Base-by-base conservation (phyloP, 352 stramenopile species). In the Thalassiosira exigua region DNA sequence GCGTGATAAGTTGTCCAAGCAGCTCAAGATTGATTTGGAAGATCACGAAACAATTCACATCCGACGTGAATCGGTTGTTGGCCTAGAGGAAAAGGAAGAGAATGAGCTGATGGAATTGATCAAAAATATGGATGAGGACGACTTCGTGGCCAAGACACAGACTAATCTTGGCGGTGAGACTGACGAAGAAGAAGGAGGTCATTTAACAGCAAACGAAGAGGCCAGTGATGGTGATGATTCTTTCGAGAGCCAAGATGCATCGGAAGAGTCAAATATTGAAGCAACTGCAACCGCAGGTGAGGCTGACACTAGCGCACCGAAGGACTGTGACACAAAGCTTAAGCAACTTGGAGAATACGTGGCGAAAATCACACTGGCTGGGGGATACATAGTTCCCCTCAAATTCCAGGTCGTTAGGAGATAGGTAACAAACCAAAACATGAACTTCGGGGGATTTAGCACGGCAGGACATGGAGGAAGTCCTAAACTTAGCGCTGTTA, bases 11-110 rank as follows among this genome's bases (percentile, higher is more conserved):
- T 65, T 93, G 22, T 83, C 73, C 3, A 92, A 90, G 59, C 88
- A 93, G 54, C 74, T 93, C 0, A 89, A 87, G 66, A 92, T 93
- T 76, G 88, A 93, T 82, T 77, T 93, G 30, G 82, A 92, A 53
- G 72, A 76, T 0, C 71, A 89, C 59, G 88, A 93, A 78, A 70
- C 42, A 22, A 73, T 93, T 33, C 81, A 88, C 29, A 86, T 92
- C 66, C 51, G 51, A 39, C 71, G 64, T 39, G 64, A 78, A 61
- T 59, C 64, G 21, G 39, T 80, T 46, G 32, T 41, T 46, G 72
- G 61, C 27, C 60, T 82, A 29, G 76, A 81, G 7, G 57, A 83
- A 29, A 77, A 62, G 62, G 68, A 76, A 22, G 67, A 83, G 27
- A 61, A 71, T 44, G 65, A 79, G 52, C 57, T 69, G 24, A 87